phyloP scores from a whole-genome alignment of 2,329 filamentous ascomycete genomes.

The Hymenoscyphus linearis region DNA sequence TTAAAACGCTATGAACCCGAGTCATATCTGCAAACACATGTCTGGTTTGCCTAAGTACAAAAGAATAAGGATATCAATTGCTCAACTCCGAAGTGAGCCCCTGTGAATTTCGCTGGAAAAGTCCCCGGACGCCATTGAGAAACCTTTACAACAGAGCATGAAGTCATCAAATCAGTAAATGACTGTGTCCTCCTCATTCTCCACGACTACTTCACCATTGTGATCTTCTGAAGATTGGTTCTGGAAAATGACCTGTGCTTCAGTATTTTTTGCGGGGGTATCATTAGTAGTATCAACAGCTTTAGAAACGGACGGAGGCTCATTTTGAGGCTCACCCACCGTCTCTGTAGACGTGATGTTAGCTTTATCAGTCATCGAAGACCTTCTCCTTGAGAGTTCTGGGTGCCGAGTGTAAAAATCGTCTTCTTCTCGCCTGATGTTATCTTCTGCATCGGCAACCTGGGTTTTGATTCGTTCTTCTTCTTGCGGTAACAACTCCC shows the following conservation, averaged over 20 bases:
- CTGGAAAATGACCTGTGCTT: conserved; percentile 30
- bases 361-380: conserved; percentile 24
- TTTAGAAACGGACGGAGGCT: conserved; percentile 34
- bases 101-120: background rate
- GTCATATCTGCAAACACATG: background rate
- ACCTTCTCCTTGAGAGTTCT: conserved; percentile 22
- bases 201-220: conserved; percentile 70
- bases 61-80: conserved; percentile 5
- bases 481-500: conserved; percentile 65
- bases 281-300: conserved; percentile 36
- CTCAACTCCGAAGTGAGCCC: background rate
- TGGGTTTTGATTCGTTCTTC: conserved; percentile 67
- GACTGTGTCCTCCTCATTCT: conserved; percentile 84
- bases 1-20: background rate
- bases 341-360: conserved; percentile 33
- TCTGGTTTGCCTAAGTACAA: conserved; percentile 3
- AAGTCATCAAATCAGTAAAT: conserved; percentile 59
- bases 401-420: conserved; percentile 51
- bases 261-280: conserved; percentile 26
- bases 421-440: conserved; percentile 58
- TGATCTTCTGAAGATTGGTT: conserved; percentile 57
- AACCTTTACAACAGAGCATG: conserved; percentile 5
- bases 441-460: conserved; percentile 56
- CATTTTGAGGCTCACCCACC: conserved; percentile 41
- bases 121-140: background rate